These are phyloP conservation scores for Neurospora discreta DNA, from an alignment of 495 filamentous ascomycete genomes.

Conservation along the genomic window DNA sequence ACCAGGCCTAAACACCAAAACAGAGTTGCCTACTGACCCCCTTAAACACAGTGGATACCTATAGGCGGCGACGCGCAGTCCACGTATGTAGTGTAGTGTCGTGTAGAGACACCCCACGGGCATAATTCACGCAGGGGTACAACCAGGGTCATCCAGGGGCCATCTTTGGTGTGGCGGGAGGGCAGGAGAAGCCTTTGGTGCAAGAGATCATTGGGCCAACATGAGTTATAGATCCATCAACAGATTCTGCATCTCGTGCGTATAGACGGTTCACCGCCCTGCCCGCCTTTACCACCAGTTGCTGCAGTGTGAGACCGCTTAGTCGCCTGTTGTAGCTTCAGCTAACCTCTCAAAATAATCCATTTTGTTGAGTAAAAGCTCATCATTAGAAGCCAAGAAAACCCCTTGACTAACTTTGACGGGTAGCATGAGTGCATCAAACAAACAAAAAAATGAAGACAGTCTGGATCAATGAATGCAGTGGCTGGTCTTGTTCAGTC, in stretches of 20 bases:
- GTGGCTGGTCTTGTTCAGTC: neutral
- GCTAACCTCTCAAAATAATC: neutral
- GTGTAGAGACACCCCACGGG: neutral
- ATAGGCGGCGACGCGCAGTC: no score
- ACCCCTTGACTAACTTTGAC: neutral
- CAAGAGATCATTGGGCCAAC: neutral
- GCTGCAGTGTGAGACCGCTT: neutral
- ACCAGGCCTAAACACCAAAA: neutral
- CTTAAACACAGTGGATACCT: neutral
- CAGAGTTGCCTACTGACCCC: neutral
- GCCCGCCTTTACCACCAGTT: neutral
- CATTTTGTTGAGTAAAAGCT: neutral
- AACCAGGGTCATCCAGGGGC: neutral
- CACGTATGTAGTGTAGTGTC: no score
- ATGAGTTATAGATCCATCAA: neutral
- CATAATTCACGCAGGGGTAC: neutral
- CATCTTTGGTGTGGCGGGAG: neutral
- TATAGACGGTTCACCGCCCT: neutral
- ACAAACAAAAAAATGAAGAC: neutral
- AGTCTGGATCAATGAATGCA: neutral
- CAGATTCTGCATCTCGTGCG: neutral
- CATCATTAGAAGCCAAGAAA: neutral
- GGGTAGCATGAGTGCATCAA: neutral
- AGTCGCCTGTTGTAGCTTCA: neutral
- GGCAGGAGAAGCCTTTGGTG: neutral